These are phyloP conservation scores for Entamoeba dispar DNA, from an alignment of 208 protist species.

Conservation along the genomic window DNA sequence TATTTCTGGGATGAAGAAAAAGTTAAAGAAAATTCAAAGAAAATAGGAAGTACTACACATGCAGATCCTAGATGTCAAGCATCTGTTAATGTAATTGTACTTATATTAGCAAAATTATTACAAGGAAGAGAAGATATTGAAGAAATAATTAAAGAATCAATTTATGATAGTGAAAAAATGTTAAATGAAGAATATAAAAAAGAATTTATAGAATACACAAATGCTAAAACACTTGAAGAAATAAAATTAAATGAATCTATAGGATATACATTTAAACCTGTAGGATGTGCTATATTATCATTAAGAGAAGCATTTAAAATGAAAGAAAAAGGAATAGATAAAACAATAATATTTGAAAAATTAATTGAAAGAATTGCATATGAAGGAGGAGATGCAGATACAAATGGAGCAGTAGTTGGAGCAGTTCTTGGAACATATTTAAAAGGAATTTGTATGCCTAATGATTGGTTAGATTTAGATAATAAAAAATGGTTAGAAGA, in stretches of 20 bases:
- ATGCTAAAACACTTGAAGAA: neutral
- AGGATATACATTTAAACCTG: constrained; percentile 35
- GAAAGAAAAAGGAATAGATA: neutral
- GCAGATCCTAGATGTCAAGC: constrained; percentile 29
- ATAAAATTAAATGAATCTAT: constrained; percentile 23
- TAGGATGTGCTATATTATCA: constrained; percentile 19
- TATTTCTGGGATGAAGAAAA: constrained; percentile 3
- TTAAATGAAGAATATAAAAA: neutral
- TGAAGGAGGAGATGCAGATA: constrained; percentile 39
- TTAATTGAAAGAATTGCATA: constrained; percentile 20
- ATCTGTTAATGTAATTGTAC: constrained; percentile 4
- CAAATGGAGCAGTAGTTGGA: constrained; percentile 11
- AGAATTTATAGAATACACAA: constrained; percentile 11
- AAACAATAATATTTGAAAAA: constrained; percentile 26
- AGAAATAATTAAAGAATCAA: constrained; percentile 4
- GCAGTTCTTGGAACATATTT: neutral
- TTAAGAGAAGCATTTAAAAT: constrained; percentile 5
- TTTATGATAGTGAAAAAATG: neutral
- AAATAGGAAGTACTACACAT: constrained; percentile 25
- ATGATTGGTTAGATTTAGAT: neutral
- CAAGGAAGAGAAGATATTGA: constrained; percentile 5
- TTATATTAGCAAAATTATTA: constrained; percentile 16
- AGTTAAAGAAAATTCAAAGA: constrained; percentile 19
- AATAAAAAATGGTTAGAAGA: neutral
- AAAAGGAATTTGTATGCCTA: neutral